phyloP scores from a whole-genome alignment of 495 filamentous ascomycete species.

The Pseudoneurospora amorphoporcata region DNA sequence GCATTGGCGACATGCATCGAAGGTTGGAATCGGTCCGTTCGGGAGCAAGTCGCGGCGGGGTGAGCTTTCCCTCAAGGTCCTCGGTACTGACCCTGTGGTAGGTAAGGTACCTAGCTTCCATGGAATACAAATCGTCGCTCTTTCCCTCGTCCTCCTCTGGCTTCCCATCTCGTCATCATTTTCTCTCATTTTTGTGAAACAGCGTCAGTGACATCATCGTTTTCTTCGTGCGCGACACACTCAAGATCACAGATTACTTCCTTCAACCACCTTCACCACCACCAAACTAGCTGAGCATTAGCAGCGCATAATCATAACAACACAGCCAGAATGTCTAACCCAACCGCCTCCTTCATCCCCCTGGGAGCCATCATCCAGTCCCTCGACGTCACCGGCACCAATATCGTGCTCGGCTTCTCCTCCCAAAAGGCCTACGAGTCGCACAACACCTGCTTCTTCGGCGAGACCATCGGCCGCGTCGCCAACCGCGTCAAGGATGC shows the following conservation, averaged over 20 bases:
- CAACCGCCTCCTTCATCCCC: slow-evolving; percentile 58
- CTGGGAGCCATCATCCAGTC: slow-evolving; percentile 83
- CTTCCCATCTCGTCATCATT: not conserved
- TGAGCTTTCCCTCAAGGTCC: not conserved
- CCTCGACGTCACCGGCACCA: slow-evolving; percentile 61
- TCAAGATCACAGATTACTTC: not conserved
- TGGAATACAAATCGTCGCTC: not conserved
- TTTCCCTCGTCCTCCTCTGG: not conserved
- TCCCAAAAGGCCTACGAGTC: slow-evolving; percentile 58
- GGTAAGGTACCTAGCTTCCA: not conserved
- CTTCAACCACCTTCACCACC: not conserved
- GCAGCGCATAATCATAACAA: not conserved
- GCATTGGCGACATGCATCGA: not conserved
- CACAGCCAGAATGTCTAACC: slow-evolving; percentile 27
- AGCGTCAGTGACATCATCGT: not conserved
- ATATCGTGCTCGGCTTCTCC: slow-evolving; percentile 83
- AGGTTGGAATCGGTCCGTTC: not conserved
- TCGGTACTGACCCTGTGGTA: not conserved
- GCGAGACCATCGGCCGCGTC: slow-evolving; percentile 86
- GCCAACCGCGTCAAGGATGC: slow-evolving; percentile 78
- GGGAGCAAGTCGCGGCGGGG: not conserved
- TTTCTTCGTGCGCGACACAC: not conserved
- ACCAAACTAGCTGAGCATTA: not conserved
- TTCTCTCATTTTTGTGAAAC: not conserved
- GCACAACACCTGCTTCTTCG: slow-evolving; percentile 71